Evolutionary conservation across 768 basidiomycete species (phyloP).

Genomic region (Strobilomyces echinocephalus): DNA sequence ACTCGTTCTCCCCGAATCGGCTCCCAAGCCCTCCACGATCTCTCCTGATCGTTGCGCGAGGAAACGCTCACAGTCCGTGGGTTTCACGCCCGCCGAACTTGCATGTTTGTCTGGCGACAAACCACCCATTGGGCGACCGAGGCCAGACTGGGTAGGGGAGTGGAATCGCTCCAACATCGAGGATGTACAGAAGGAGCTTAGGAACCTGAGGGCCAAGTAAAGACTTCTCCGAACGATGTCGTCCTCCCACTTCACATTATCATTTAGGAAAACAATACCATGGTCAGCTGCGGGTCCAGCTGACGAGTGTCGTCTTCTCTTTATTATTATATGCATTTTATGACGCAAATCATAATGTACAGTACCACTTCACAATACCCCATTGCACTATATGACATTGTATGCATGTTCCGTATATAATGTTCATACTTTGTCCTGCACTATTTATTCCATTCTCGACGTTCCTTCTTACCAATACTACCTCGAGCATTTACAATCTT

Average conservation of each 20-base stretch:
- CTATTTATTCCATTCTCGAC: constrained; percentile 4
- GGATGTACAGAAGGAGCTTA: constrained; percentile 37
- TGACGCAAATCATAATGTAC: constrained; percentile 10
- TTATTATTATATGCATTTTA: constrained; percentile 1
- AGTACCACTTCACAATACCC: background rate
- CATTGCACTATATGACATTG: constrained; percentile 3
- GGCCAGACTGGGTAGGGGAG: constrained; percentile 34
- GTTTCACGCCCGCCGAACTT: background rate
- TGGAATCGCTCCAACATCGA: constrained; percentile 38
- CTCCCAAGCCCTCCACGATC: background rate
- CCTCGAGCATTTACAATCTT: background rate
- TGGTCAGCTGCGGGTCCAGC: constrained; percentile 17
- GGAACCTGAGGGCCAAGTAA: constrained; percentile 24
- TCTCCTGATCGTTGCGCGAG: background rate
- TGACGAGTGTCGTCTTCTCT: background rate
- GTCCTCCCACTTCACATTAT: background rate
- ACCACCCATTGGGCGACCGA: background rate
- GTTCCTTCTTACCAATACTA: background rate
- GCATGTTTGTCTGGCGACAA: background rate
- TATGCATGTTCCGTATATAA: background rate
- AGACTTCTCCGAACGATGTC: background rate
- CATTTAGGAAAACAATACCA: background rate
- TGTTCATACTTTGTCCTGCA: background rate
- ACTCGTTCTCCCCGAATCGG: constrained; percentile 36
- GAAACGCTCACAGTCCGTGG: constrained; percentile 17